Evolutionary conservation across 257 asterid species (phyloP).

Genomic region (Solanum paucissectum): DNA sequence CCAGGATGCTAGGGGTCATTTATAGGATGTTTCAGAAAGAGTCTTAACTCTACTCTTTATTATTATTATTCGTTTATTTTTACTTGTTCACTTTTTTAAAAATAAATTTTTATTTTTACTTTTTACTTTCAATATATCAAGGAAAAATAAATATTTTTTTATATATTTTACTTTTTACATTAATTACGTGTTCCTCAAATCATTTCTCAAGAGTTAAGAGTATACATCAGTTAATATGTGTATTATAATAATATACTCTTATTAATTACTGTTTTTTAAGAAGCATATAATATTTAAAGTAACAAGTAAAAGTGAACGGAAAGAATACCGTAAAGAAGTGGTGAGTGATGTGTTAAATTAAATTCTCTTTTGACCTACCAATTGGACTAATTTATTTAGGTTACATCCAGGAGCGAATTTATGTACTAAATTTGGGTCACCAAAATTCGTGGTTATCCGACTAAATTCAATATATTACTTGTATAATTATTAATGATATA

Average conservation of each 20-base stretch:
- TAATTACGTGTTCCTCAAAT: background rate
- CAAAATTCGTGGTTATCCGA: fast-evolving
- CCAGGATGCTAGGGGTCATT: background rate
- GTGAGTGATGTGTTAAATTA: background rate
- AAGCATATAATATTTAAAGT: background rate
- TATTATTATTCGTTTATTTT: no score
- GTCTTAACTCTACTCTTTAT: background rate
- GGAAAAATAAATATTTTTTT: no score
- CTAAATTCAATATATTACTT: no score
- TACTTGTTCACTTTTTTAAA: fast-evolving
- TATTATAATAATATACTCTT: no score
- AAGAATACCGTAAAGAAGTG: background rate
- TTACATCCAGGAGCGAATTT: background rate
- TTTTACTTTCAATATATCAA: background rate
- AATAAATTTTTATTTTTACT: no score
- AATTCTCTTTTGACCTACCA: background rate
- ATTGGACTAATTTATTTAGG: background rate
- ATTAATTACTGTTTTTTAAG: no score
- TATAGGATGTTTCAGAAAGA: background rate
- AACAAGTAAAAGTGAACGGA: no score
- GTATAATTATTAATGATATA: no score
- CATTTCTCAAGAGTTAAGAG: background rate
- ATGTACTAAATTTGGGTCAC: no score
- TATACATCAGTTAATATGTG: background rate
- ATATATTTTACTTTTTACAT: background rate